Evolutionary conservation across 768 basidiomycete genomes (phyloP), one percentile per base, ranked within the genome.

Genomic region (Favolaschia claudopus): DNA sequence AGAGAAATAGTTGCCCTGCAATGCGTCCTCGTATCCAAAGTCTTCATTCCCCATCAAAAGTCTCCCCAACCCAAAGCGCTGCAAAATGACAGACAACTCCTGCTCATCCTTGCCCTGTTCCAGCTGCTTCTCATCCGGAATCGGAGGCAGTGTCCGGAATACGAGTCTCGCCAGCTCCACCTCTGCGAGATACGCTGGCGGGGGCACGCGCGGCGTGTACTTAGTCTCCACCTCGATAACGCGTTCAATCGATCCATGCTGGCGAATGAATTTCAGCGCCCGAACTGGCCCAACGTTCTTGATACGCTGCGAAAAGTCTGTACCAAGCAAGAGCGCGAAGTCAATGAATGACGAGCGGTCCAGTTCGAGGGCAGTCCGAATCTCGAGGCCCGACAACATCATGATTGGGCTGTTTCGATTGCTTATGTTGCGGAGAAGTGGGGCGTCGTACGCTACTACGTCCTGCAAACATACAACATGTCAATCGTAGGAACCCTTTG

Each of bases 291-390:
- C 95, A 1, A 96, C 78, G 58, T 89, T 87, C 54, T 85, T 89
- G 57, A 97, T 91, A 5, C 95, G 86, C 42, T 89, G 85, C 0
- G 92, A 89, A 66, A 96, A 96, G 73, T 97, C 95, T 2, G 95
- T 96, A 12, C 95, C 95, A 10, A 95, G 82, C 7, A 97, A 80
- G 47, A 96, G 84, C 0, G 86, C 88, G 72, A 96, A 95, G 74
- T 97, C 95, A 65, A 96, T 72, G 72, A 84, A 95, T 46, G 84
- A 70, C 0, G 77, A 67, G 8, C 80, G 81, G 63, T 83, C 76
- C 25, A 97, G 83, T 12, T 77, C 69, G 32, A 94, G 82, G 7
- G 76, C 76, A 1, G 72, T 58, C 9, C 88, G 89, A 19, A 95
- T 77, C 4, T 87, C 81, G 1, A 80, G 63, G 5, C 91, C 92